Evolutionary conservation across 805 yeast species (phyloP), one percentile per base, ranked within the genome.

Genomic region (Teunomyces barrocoloradensis): DNA sequence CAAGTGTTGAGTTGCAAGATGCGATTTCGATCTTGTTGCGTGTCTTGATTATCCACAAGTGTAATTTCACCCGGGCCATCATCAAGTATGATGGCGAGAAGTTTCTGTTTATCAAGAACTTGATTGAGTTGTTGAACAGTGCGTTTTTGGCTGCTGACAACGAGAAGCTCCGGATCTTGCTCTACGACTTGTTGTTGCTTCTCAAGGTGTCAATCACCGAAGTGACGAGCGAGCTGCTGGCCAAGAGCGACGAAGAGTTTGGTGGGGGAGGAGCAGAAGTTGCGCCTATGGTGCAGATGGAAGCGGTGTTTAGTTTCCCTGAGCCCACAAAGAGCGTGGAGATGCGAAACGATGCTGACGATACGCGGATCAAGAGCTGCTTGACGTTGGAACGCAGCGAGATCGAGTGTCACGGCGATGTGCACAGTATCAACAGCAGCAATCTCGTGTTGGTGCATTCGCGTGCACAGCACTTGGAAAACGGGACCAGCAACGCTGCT

Each of bases 111-210:
- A 58, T 81, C 49, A 68, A 71, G 51, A 75, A 75, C 49, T 61
- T 82, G 56, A 71, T 77, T 9, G 64, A 66, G 9, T 53, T 84
- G 12, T 67, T 80, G 49, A 69, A 74, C 39, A 70, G 79, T 9
- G 58, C 66, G 4, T 66, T 74, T 27, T 67, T 82, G 21, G 29
- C 48, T 6, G 20, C 46, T 6, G 55, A 40, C 56, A 65, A 78
- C 52, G 77, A 75, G 21, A 81, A 78, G 51, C 58, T 83, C 44
- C 75, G 75, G 52, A 82, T 82, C 43, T 61, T 83, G 51, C 64
- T 83, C 1, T 81, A 82, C 58, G 89, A 84, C 57, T 72, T 82
- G 46, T 63, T 84, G 30, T 63, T 81, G 7, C 74, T 85, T 1
- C 65, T 82, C 56, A 82, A 81, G 57, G 59, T 61, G 6, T 58